Percentiles rank a stretch among this genome's conserved stretches.
Conservation (phyloP, 352 stramenopile genomes). For the Phytophthora melonis region DNA sequence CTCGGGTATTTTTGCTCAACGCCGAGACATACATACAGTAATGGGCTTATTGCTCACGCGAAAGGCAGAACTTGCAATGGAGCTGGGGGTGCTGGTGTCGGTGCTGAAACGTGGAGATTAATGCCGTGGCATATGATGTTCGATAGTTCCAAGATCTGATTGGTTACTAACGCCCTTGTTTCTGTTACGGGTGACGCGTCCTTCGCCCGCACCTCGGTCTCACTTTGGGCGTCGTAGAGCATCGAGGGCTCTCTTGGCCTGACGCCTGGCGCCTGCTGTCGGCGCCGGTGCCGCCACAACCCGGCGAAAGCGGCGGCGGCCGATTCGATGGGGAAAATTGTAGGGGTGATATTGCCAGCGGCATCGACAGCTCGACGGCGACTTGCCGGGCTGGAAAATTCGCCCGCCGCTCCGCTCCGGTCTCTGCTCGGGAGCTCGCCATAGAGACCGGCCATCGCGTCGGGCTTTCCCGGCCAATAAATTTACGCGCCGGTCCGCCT, state of each 20-base stretch:
- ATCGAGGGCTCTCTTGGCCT: too few relatives aligned
- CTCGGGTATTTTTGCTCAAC: too few relatives aligned
- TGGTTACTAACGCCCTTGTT: not conserved
- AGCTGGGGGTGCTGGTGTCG: too few relatives aligned
- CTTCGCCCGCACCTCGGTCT: too few relatives aligned
- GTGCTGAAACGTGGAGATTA: not conserved
- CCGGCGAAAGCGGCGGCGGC: conserved; percentile 1
- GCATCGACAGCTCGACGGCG: conserved; percentile 1
- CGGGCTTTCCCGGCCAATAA: conserved; percentile 36
- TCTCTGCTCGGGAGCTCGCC: conserved; percentile 21
- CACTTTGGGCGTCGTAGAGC: too few relatives aligned
- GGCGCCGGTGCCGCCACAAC: conserved; percentile 4
- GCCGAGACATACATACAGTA: too few relatives aligned
- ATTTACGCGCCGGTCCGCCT: conserved; percentile 16
- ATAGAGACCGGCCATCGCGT: conserved; percentile 23
- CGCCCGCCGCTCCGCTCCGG: conserved; percentile 14
- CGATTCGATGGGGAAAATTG: conserved; percentile 28
- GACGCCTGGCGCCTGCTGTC: too few relatives aligned
- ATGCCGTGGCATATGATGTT: not conserved
- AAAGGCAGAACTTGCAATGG: too few relatives aligned
- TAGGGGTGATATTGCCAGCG: conserved; percentile 34
- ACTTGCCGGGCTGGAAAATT: conserved; percentile 31
- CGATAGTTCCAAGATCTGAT: not conserved
- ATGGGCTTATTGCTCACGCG: too few relatives aligned
- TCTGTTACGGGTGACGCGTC: not conserved